These are phyloP conservation scores for Suillus subaureus DNA, from an alignment of 768 basidiomycete species.

Conservation along the genomic window DNA sequence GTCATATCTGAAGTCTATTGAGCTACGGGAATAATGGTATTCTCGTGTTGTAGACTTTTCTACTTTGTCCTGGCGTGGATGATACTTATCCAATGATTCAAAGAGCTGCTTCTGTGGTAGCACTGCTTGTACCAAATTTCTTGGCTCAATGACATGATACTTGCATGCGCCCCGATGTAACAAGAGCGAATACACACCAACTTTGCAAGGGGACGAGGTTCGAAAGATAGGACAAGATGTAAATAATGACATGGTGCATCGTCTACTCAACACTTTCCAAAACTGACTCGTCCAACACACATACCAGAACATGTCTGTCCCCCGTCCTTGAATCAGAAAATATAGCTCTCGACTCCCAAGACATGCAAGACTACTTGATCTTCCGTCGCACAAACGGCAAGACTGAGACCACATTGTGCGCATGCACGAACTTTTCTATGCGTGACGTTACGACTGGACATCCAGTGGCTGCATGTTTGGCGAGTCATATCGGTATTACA, in stretches of 20 bases:
- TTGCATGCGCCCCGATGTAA: not conserved
- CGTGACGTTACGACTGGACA: too few species aligned
- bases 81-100: conserved; percentile 82
- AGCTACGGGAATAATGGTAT: conserved; percentile 6
- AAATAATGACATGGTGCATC: not conserved
- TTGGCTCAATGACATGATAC: not conserved
- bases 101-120: not conserved
- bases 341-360: not conserved
- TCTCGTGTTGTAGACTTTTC: conserved; percentile 59
- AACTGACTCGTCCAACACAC: not conserved
- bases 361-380: not conserved
- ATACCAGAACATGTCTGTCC: not conserved
- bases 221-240: too few species aligned
- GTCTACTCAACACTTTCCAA: not conserved
- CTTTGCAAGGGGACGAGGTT: not conserved
- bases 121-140: not conserved
- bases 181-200: not conserved
- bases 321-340: not conserved
- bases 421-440: not conserved
- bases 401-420: not conserved
- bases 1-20: conserved; percentile 29
- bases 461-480: too few species aligned
- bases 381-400: not conserved
- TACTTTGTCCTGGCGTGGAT: conserved; percentile 97
- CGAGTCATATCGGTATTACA: too few species aligned